These are phyloP conservation scores for Candida maltosa DNA, from an alignment of 805 yeast genomes.

Conservation along the genomic window DNA sequence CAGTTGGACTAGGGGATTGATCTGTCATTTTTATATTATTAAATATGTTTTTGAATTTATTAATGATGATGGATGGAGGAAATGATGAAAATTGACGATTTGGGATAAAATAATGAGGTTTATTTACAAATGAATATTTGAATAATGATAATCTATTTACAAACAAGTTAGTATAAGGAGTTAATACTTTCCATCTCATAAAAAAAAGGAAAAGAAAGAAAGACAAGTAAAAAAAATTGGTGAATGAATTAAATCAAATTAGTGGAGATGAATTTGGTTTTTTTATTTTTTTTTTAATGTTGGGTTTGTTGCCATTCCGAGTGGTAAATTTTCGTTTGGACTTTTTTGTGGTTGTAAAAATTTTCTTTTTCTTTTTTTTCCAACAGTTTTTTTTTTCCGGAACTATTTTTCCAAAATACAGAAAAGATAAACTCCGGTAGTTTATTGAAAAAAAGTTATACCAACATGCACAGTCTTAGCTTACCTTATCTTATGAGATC, in stretches of 20 bases:
- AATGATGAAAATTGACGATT: background rate
- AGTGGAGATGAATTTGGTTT: no score
- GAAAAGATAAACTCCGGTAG: no score
- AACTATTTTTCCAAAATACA: no score
- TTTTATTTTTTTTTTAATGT: background rate
- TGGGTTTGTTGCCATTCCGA: background rate
- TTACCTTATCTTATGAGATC: no score
- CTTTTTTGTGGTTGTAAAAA: no score
- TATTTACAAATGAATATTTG: background rate
- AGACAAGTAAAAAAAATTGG: background rate
- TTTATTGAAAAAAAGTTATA: no score
- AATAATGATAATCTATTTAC: conserved; percentile 4
- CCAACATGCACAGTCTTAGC: no score
- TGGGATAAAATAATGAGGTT: no score
- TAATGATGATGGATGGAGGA: conserved; percentile 1
- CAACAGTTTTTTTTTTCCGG: no score
- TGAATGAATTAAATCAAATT: no score
- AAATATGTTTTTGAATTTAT: background rate
- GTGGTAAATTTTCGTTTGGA: no score
- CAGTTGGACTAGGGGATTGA: background rate
- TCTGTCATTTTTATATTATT: conserved; percentile 5
- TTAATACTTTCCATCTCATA: background rate
- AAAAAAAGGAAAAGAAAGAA: background rate
- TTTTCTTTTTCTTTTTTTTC: no score
- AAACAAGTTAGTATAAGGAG: conserved; percentile 1